Evolutionary conservation across 768 basidiomycete genomes (phyloP), one percentile per base, ranked within the genome.

Genomic region (Polyporus arcularius): DNA sequence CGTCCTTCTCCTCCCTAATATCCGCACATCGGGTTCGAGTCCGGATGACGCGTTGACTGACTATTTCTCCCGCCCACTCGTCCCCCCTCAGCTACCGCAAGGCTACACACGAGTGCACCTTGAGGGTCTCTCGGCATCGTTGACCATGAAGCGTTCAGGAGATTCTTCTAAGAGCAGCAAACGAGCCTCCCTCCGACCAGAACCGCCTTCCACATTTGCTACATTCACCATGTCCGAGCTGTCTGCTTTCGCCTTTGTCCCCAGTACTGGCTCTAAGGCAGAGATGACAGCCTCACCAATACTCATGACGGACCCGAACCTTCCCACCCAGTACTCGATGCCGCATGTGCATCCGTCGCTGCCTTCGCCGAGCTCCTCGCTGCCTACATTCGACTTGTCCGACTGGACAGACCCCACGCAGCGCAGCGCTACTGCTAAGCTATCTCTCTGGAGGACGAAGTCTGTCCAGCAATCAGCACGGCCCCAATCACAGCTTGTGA

Each of bases 221-320:
- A 57, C 55, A 8, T 48, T 64, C 12, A 66, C 58, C 2, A 18
- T 61, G 30, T 71, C 75, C 10, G 89, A 90, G 48, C 11, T 89
- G 1, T 87, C 88, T 15, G 67, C 83, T 10, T 87, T 90, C 63
- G 76, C 78, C 11, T 82, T 88, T 66, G 51, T 68, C 8, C 51
- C 64, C 35, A 63, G 66, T 15, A 62, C 67, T 16, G 26, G 41
- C 12, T 42, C 61, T 40, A 66, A 62, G 40, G 28, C 59, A 8
- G 68, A 68, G 21, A 54, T 77, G 48, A 60, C 66, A 18, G 82
- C 86, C 28, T 79, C 81, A 14, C 94, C 94, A 12, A 73, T 96
- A 46, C 68, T 96, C 16, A 82, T 94, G 50, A 86, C 85, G 10
- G 94, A 96, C 67, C 80, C 79, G n/a, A 73, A 84, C 62, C 82